Percentiles rank a stretch among this genome's conserved stretches.
phyloP scores from a whole-genome alignment of 1,284 basidiomycete species.

The Wolfiporia cocos region DNA sequence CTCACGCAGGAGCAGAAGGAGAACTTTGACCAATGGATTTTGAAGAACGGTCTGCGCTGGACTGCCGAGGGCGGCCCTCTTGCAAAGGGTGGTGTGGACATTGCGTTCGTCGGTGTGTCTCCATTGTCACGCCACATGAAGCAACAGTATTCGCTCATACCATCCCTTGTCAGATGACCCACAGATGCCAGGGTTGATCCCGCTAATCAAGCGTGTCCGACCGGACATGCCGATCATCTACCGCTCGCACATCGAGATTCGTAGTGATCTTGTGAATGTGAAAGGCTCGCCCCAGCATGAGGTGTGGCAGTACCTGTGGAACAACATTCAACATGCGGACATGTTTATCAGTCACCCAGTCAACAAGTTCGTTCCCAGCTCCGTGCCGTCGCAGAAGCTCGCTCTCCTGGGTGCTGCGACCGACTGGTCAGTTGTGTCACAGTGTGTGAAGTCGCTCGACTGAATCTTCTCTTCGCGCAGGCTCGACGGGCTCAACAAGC shows the following conservation, averaged over 20 bases:
- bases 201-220: slow-evolving; percentile 75
- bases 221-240: slow-evolving; percentile 83
- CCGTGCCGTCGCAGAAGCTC: slow-evolving; percentile 69
- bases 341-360: slow-evolving; percentile 90
- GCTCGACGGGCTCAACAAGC: slow-evolving; percentile 88
- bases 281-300: slow-evolving; percentile 78
- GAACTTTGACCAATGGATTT: slow-evolving; percentile 82
- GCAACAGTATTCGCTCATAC: too few species aligned
- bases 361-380: slow-evolving; percentile 81
- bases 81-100: slow-evolving; percentile 72
- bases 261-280: slow-evolving; percentile 69
- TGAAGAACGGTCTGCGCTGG: slow-evolving; percentile 80
- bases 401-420: slow-evolving; percentile 73
- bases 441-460: not conserved
- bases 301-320: slow-evolving; percentile 88
- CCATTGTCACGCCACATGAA: too few species aligned
- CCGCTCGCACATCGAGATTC: slow-evolving; percentile 88
- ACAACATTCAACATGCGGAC: slow-evolving; percentile 81
- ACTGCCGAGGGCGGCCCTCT: slow-evolving; percentile 74
- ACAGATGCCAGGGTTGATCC: slow-evolving; percentile 84
- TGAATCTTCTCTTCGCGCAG: slow-evolving; percentile 28
- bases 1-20: slow-evolving; percentile 71
- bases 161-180: slow-evolving; percentile 75
- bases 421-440: slow-evolving; percentile 51
- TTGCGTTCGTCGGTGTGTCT: slow-evolving; percentile 72